Base-by-base conservation (phyloP, 2,329 filamentous ascomycete species). In the Fusarium clavum region DNA sequence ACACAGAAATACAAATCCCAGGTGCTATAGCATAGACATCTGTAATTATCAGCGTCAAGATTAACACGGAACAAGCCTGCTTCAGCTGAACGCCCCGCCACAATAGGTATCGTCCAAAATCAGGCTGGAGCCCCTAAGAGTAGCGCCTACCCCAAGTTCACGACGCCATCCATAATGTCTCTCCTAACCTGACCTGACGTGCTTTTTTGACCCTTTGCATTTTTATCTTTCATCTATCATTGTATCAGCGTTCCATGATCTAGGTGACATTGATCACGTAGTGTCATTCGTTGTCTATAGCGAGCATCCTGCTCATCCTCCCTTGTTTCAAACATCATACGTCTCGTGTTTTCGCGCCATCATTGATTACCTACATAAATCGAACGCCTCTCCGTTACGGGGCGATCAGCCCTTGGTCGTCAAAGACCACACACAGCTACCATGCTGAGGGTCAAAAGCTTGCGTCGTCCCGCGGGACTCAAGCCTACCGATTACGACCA, bases 401-500 rank as follows among this genome's bases (percentile, higher is more conserved):
- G 69, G 62, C 57, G 45, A 44, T 44, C 56, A 52, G 69, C 61
- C 66, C 54, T 43, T 41, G 57, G 45, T 57, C 48, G 62, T 53
- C 43, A 43, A 45, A 51, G 52, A 58, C 61, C 46, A 59, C 61
- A 34, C 54, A 55, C 61, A 64, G 64, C 67, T 49, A 71, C 67
- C 52, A 79, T 79, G 77, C 62, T 78, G 58, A 80, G 72, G 72
- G 77, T 80, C 69, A 75, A 83, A 71, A 85, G 82, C 70, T 88
- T 85, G 69, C 88, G 88, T 75, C 87, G 88, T 74, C 85, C 82
- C 40, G 77, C 82, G 54, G 81, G 82, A 59, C 82, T 89, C 61
- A 85, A 86, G 77, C 87, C 90, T 69, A 82, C 81, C 77, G 88
- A 91, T 72, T 91, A 90, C 75, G 89, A 91, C 74, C 91, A 93